Evolutionary conservation across 2,329 filamentous ascomycete genomes (phyloP).

Genomic region (Huntiella bhutanensis): DNA sequence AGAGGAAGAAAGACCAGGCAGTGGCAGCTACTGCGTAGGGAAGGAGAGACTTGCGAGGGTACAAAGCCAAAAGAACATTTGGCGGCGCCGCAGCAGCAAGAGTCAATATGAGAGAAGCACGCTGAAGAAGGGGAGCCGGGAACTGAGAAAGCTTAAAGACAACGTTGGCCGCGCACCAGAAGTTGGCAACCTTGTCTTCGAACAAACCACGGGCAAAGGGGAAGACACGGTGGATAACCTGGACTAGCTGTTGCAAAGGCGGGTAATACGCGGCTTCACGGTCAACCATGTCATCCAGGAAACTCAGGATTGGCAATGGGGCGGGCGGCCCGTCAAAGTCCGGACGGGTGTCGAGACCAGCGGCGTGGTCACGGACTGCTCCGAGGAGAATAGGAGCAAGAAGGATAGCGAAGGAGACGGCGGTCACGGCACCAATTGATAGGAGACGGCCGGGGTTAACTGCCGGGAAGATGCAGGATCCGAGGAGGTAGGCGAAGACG

Average conservation of each 20-base stretch:
- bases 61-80: constrained; percentile 60
- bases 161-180: constrained; percentile 88
- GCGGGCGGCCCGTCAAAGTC: constrained; percentile 8
- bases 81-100: constrained; percentile 59
- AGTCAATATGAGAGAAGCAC: constrained; percentile 55
- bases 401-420: constrained; percentile 53
- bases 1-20: constrained; percentile 94
- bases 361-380: constrained; percentile 47
- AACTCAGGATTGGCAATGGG: constrained; percentile 39
- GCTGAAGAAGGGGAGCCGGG: constrained; percentile 52
- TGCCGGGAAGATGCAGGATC: constrained; percentile 61
- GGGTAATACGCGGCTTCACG: constrained; percentile 53
- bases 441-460: constrained; percentile 50
- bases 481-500: constrained; percentile 80
- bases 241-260: constrained; percentile 56
- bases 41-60: constrained; percentile 57
- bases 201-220: constrained; percentile 91
- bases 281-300: constrained; percentile 39
- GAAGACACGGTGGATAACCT: constrained; percentile 82
- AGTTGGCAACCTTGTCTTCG: constrained; percentile 96
- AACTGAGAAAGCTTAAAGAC: constrained; percentile 71
- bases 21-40: constrained; percentile 66
- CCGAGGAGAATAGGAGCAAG: constrained; percentile 59
- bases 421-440: constrained; percentile 55
- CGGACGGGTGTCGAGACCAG: constrained; percentile 26